phyloP scores from a whole-genome alignment of 495 filamentous ascomycete species.

The Penicillium egyptiacum region DNA sequence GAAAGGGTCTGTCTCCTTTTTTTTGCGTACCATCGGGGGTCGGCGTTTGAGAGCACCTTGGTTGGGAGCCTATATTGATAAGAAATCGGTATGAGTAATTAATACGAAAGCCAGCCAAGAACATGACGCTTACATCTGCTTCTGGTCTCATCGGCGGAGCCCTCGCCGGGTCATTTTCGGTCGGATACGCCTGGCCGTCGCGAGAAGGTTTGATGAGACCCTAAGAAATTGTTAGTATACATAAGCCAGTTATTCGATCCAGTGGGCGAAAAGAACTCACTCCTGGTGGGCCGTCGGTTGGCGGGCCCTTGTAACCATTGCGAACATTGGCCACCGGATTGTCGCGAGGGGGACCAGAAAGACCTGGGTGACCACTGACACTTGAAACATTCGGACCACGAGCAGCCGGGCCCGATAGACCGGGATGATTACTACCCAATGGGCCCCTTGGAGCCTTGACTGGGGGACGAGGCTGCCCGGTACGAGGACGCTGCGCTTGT shows the following conservation, averaged over 20 bases:
- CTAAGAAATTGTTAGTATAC: slow-evolving; percentile 20
- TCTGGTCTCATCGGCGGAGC: slow-evolving; percentile 16
- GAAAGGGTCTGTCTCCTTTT: slow-evolving; percentile 53
- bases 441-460: slow-evolving; percentile 24
- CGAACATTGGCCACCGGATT: slow-evolving; percentile 12
- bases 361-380: slow-evolving; percentile 4
- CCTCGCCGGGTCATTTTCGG: slow-evolving; percentile 13
- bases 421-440: background rate
- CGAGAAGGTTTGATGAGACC: slow-evolving; percentile 43
- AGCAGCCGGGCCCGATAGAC: slow-evolving; percentile 4
- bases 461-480: slow-evolving; percentile 23
- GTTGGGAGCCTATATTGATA: slow-evolving; percentile 13
- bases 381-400: background rate
- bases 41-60: slow-evolving; percentile 20
- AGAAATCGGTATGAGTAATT: slow-evolving; percentile 14
- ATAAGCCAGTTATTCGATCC: slow-evolving; percentile 2
- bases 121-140: slow-evolving; percentile 27
- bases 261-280: slow-evolving; percentile 28
- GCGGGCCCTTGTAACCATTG: slow-evolving; percentile 8
- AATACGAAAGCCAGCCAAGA: slow-evolving; percentile 4
- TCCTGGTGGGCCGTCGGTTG: slow-evolving; percentile 23
- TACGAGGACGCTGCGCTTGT: slow-evolving; percentile 29
- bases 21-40: slow-evolving; percentile 45
- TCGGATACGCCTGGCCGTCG: slow-evolving; percentile 35
- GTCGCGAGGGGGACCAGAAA: background rate